These are phyloP conservation scores for Agaricales sp. DNA, from an alignment of 1,284 basidiomycete species.

Conservation along the genomic window DNA sequence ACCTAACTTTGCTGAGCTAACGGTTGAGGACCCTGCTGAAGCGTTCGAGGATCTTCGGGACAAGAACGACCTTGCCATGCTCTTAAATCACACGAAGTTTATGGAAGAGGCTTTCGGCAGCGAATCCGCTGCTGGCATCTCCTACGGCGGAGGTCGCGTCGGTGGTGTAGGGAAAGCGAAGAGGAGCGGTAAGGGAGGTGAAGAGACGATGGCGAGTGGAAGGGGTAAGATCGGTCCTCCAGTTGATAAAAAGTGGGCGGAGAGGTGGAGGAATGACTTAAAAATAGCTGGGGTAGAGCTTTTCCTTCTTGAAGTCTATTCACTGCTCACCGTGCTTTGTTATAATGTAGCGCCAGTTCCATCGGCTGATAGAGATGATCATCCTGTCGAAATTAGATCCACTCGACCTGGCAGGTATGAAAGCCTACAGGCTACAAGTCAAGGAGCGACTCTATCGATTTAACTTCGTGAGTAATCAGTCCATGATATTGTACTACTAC, in stretches of 20 bases:
- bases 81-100: constrained; percentile 58
- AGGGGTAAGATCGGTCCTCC: constrained; percentile 70
- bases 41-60: constrained; percentile 93
- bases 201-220: constrained; percentile 18
- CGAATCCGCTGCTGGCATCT: constrained; percentile 18
- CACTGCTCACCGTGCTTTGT: constrained; percentile 5
- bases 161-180: constrained; percentile 29
- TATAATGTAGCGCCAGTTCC: constrained; percentile 74
- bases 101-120: constrained; percentile 54
- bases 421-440: constrained; percentile 74
- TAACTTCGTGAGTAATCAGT: constrained; percentile 67
- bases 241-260: constrained; percentile 69
- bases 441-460: constrained; percentile 92
- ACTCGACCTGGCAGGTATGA: constrained; percentile 42
- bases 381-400: constrained; percentile 67
- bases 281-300: constrained; percentile 81
- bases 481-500: too few relatives aligned
- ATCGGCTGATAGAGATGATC: constrained; percentile 88
- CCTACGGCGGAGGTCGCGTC: constrained; percentile 37
- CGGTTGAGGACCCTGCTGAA: constrained; percentile 96
- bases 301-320: constrained; percentile 4
- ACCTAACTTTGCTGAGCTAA: constrained; percentile 75
- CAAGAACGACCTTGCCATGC: constrained; percentile 79
- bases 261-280: constrained; percentile 68
- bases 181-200: constrained; percentile 19